Base-by-base conservation (phyloP, 208 protist species). In the Leptomonas pyrrhocoris region DNA sequence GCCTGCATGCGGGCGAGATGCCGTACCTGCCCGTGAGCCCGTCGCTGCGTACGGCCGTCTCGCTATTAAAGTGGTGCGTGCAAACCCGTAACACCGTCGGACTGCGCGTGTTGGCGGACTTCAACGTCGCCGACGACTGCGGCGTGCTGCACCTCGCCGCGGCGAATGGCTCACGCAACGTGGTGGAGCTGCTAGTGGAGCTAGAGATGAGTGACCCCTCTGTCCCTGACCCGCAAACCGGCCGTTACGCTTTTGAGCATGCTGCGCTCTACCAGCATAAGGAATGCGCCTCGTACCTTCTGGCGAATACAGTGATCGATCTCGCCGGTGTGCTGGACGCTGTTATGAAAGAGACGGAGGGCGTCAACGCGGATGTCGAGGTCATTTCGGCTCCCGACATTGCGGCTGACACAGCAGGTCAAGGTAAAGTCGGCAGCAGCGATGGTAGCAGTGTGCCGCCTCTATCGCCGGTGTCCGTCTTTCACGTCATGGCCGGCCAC, bases 71-170 rank as follows among this genome's bases (percentile, higher is more conserved):
- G 48, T 95, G 90, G 90, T 95, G 90, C 55, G 86, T 83, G 15
- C 62, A 79, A 50, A 73, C 79, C 13, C 76, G 81, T 56, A 86
- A 93, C 74, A 80, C 76, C 1, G 80, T 93, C 0, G 90, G 90
- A 2, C 70, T 95, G 31, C 88, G 88, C 23, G 86, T 88, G 28
- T 70, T 95, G 45, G 90, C 81, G 15, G 86, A 95, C 63, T 77
- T 90, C 64, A 92, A 92, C 74, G 73, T 91, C 25, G 58, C 77
- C 11, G 90, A 95, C 63, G 80, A 87, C 66, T 86, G 90, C 69
- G 53, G 51, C 23, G 90, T 79, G 15, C 73, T 95, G 28, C 80
- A 88, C 50, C 54, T 76, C 40, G 90, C 90, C 6, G 88, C 88
- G 27, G 68, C 73, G n/a, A 71, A 68, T 19, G 90, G 88, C 16